Percentiles rank a stretch among this genome's conserved stretches.
Conservation (phyloP, 768 basidiomycete genomes). For the Kwoniella shandongensis region DNA sequence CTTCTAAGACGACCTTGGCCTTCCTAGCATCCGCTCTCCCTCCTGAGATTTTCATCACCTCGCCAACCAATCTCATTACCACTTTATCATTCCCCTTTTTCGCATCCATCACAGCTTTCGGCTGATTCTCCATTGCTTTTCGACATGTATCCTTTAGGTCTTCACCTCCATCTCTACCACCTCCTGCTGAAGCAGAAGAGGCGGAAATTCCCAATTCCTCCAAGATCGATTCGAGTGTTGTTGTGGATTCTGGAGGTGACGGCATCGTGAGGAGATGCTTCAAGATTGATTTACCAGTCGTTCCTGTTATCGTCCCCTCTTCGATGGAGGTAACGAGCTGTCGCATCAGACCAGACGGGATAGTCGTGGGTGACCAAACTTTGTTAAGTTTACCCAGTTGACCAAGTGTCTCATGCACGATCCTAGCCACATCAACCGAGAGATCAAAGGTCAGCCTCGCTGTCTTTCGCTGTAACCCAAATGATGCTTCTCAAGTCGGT, state of each 20-base stretch:
- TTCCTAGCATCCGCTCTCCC: conserved; percentile 75
- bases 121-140: conserved; percentile 66
- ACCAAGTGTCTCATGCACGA: conserved; percentile 82
- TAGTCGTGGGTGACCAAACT: conserved; percentile 62
- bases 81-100: conserved; percentile 72
- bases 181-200: conserved; percentile 4
- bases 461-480: no score
- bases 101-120: conserved; percentile 66
- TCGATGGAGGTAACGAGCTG: conserved; percentile 76
- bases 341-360: conserved; percentile 68
- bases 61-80: conserved; percentile 75
- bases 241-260: not conserved
- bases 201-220: conserved; percentile 6
- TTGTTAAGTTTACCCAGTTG: conserved; percentile 64
- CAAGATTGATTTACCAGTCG: conserved; percentile 75
- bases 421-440: no score
- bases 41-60: conserved; percentile 76
- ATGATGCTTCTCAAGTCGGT: no score
- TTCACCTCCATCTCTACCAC: not conserved
- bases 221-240: conserved; percentile 14
- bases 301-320: conserved; percentile 70
- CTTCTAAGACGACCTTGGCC: conserved; percentile 59
- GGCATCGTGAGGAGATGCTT: conserved; percentile 64
- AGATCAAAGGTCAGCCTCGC: no score
- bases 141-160: conserved; percentile 59